Percentiles rank a stretch among this genome's conserved stretches.
Evolutionary conservation across 2,329 filamentous ascomycete genomes (phyloP).

Genomic region (Aspergillus sojae): DNA sequence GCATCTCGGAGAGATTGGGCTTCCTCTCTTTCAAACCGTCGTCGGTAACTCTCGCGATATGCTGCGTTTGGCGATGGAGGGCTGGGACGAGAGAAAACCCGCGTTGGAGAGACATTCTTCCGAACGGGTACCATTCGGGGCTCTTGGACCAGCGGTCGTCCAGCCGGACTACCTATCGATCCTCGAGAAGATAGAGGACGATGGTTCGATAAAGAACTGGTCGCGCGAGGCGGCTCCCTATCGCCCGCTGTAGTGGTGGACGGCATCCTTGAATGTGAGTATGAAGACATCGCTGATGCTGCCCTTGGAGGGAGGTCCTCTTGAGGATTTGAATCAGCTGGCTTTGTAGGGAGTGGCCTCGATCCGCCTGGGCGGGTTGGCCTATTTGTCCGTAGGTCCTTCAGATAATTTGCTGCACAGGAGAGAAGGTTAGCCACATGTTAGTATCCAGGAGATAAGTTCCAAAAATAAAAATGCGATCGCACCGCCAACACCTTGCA

Average conservation of each 20-base stretch:
- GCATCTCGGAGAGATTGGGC: constrained; percentile 58
- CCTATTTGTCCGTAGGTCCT: constrained; percentile 61
- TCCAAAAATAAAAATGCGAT: constrained; percentile 6
- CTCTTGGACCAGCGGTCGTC: constrained; percentile 44
- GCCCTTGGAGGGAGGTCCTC: constrained; percentile 44
- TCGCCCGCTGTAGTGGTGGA: constrained; percentile 21
- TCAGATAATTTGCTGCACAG: constrained; percentile 58
- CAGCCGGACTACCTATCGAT: constrained; percentile 31
- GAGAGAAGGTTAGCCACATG: constrained; percentile 6
- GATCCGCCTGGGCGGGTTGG: constrained; percentile 62
- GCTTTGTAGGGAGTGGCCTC: constrained; percentile 58
- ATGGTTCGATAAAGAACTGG: constrained; percentile 45
- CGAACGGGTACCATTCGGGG: constrained; percentile 34
- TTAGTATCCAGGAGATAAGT: constrained; percentile 13
- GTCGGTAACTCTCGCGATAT: constrained; percentile 58
- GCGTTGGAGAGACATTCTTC: constrained; percentile 41
- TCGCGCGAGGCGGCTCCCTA: constrained; percentile 37
- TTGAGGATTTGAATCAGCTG: constrained; percentile 32
- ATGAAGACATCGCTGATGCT: constrained; percentile 47
- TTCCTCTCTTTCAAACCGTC: constrained; percentile 62
- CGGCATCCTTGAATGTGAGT: constrained; percentile 24
- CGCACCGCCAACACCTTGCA: constrained; percentile 20
- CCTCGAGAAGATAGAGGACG: constrained; percentile 36
- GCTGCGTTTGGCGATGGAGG: constrained; percentile 41
- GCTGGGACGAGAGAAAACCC: constrained; percentile 33